Base-by-base conservation (phyloP, 2,329 filamentous ascomycete genomes). In the Diaporthe eres region DNA sequence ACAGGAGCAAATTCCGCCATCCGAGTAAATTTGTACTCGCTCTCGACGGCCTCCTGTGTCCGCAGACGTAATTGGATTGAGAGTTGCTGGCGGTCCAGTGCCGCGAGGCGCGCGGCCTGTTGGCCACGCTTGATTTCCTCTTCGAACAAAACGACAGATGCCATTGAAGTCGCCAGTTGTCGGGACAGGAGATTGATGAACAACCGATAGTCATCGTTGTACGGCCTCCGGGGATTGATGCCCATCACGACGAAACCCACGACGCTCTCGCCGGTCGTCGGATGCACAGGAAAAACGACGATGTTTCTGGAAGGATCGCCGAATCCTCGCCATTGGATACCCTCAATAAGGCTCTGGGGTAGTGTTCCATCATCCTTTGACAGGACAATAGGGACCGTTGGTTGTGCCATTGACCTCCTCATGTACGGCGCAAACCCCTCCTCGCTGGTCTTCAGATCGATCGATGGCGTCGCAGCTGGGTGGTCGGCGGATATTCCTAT, bases 1-100 rank as follows among this genome's bases (percentile, higher is more conserved):
- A 96, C 94, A 0, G 94, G 94, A 0, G 94, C 93, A 78, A 95
- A 94, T 81, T 96, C 94, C 3, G 94, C 94, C 93, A 97, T 95
- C 60, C 94, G 89, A 0, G 94, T 95, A 81, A 97, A 97, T 75
- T 93, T 93, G 44, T 93, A 92, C 82, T 97, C 94, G 81, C 92
- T 92, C 80, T 93, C 91, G 57, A 89, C 87, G 0, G 90, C 90
- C 79, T 93, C 90, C 78, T 90, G 88, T 0, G 91, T 92, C 44
- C 90, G 86, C 25, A 93, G 87, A 58, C 92, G 91, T 19, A 97
- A 87, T 81, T 96, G 93, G 81, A 94, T 90, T 0, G 93, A 94
- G 4, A 97, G 88, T 80, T 95, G 92, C 78, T 95, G 93, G 2
- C 93, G 91, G 82, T 97, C 94, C 77, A 94, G 85, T 2, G 94